phyloP scores from a whole-genome alignment of 148 eudicot species.

The Vaccinium corymbosum region DNA sequence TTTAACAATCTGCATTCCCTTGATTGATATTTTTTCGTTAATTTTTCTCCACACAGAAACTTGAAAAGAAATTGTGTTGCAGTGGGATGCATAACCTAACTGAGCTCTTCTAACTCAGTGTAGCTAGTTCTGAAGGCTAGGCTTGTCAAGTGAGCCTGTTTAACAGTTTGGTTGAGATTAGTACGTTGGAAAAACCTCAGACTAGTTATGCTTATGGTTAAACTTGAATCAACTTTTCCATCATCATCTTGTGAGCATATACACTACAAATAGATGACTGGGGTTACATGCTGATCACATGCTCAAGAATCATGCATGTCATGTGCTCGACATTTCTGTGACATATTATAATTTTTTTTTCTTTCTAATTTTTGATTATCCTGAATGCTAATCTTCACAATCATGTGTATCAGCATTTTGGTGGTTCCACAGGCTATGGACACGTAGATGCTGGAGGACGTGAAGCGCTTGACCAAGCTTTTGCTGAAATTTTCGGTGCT shows the following conservation, averaged over 20 bases:
- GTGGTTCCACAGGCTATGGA: conserved; percentile 96
- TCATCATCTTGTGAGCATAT: not conserved
- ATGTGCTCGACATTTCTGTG: not conserved
- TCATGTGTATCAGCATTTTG: conserved; percentile 58
- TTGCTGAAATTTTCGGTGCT: conserved; percentile 93
- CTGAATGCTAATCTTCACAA: not conserved
- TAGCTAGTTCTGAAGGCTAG: not conserved
- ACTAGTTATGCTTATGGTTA: not conserved
- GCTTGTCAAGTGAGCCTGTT: not conserved
- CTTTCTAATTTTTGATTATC: not conserved
- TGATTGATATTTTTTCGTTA: not conserved
- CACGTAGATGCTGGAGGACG: conserved; percentile 99
- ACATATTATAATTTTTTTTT: not conserved
- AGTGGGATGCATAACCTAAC: not conserved
- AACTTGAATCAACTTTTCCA: not conserved
- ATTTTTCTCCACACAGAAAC: not conserved
- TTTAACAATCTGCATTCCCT: not conserved
- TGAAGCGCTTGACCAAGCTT: conserved; percentile 84
- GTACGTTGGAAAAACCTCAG: not conserved
- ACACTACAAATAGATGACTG: not conserved
- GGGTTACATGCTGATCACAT: not conserved
- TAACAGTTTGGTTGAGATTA: not conserved
- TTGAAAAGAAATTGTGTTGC: not conserved
- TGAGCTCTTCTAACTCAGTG: not conserved
- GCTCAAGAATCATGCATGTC: not conserved